phyloP scores from a whole-genome alignment of 2,329 filamentous ascomycete genomes.

The Botryotinia convoluta region DNA sequence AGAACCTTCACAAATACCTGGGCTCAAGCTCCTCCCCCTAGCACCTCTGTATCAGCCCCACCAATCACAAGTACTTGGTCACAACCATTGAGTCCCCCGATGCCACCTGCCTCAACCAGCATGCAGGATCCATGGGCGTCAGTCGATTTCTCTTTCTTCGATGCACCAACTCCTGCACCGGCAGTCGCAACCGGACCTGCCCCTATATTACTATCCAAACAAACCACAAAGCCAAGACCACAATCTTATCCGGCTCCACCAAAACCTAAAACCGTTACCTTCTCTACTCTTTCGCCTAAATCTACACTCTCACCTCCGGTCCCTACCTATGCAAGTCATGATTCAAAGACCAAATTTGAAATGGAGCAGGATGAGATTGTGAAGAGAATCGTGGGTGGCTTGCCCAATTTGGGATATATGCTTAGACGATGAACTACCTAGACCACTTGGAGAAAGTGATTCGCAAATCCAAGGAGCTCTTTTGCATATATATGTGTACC shows the following conservation, averaged over 20 bases:
- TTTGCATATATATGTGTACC: background rate
- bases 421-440: constrained; percentile 28
- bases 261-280: constrained; percentile 17
- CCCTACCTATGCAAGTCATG: constrained; percentile 15
- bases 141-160: constrained; percentile 41
- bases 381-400: constrained; percentile 34
- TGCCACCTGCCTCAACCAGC: constrained; percentile 3
- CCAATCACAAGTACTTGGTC: background rate
- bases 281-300: constrained; percentile 1
- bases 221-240: constrained; percentile 3
- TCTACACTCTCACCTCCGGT: constrained; percentile 15
- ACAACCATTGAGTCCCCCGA: background rate
- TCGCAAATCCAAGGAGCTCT: background rate
- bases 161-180: constrained; percentile 22
- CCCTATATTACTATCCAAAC: background rate
- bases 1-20: background rate
- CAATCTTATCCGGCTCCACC: constrained; percentile 16
- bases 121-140: constrained; percentile 38
- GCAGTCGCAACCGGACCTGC: background rate
- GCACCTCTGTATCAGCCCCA: background rate
- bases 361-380: constrained; percentile 38
- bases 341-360: constrained; percentile 32
- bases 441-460: background rate
- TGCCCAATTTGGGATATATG: constrained; percentile 42
- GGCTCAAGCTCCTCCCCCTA: constrained; percentile 1